Evolutionary conservation across 306 rosid species (phyloP).

Genomic region (Senna siamea): DNA sequence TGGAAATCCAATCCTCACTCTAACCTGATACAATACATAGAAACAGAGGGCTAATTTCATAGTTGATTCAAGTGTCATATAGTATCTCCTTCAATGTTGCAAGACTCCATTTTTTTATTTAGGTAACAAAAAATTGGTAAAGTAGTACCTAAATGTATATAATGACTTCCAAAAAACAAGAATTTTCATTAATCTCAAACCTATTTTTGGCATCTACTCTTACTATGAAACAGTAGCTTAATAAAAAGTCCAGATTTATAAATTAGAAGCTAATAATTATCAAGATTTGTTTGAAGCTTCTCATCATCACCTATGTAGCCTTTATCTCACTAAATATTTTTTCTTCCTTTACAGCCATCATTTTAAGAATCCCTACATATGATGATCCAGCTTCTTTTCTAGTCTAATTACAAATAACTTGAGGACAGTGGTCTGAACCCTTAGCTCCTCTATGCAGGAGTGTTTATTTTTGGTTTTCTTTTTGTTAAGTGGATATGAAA

Average conservation of each 20-base stretch:
- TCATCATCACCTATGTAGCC: constrained; percentile 18
- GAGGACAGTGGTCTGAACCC: not conserved
- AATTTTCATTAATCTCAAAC: not conserved
- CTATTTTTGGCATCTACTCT: not conserved
- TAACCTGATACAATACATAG: constrained; percentile 57
- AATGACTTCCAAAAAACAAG: not conserved
- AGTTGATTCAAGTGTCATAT: not conserved
- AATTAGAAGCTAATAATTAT: not conserved
- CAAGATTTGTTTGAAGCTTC: constrained; percentile 22
- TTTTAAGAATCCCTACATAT: not conserved
- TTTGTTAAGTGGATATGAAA: not conserved
- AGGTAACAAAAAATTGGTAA: not conserved
- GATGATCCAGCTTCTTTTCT: not conserved
- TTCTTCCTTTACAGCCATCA: not conserved
- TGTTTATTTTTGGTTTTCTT: not conserved
- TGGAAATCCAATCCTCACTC: constrained; percentile 92
- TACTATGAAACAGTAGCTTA: not conserved
- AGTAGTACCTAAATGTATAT: not conserved
- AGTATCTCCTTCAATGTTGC: not conserved
- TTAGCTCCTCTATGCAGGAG: not conserved
- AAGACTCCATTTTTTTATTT: not conserved
- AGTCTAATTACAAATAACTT: not conserved
- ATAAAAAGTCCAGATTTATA: constrained; percentile 15
- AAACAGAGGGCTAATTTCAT: not conserved
- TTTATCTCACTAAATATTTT: constrained; percentile 4